Percentiles rank a stretch among this genome's conserved stretches.
Evolutionary conservation across 345 rosid genomes (phyloP).

Genomic region (Syzygium aqueum): DNA sequence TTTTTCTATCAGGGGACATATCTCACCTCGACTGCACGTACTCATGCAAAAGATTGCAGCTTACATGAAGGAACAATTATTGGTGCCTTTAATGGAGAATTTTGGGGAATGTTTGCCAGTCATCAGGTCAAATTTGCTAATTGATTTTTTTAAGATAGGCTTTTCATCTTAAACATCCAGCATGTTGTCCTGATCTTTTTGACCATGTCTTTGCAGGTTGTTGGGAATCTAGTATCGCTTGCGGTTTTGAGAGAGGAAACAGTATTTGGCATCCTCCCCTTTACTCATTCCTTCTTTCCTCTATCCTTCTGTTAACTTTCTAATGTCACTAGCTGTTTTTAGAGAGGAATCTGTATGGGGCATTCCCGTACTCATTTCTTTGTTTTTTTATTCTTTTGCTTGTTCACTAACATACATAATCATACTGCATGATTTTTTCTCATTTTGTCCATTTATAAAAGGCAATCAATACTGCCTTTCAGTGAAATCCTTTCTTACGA

Average conservation of each 20-base stretch:
- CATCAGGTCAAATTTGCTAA: constrained; percentile 50
- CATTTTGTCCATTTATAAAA: not conserved
- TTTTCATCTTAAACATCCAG: not conserved
- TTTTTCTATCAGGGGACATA: constrained; percentile 62
- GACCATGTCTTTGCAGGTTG: constrained; percentile 36
- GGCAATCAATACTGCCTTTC: not conserved
- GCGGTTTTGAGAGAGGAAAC: constrained; percentile 48
- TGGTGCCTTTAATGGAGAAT: constrained; percentile 85
- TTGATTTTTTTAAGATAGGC: not conserved
- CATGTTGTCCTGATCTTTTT: constrained; percentile 1
- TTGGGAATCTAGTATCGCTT: constrained; percentile 83
- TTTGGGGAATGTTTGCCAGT: constrained; percentile 81
- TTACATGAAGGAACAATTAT: constrained; percentile 68
- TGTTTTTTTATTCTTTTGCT: not conserved
- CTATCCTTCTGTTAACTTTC: not conserved
- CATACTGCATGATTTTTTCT: not conserved
- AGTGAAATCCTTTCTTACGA: not conserved
- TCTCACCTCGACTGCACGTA: constrained; percentile 75
- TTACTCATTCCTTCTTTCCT: not conserved
- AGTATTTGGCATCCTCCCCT: constrained; percentile 18
- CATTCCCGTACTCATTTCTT: not conserved
- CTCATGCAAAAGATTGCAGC: constrained; percentile 50
- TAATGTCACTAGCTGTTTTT: not conserved
- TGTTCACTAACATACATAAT: not conserved
- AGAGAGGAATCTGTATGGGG: not conserved